phyloP scores from a whole-genome alignment of 2,329 filamentous ascomycete species.

The Hirsutella rhossiliensis region DNA sequence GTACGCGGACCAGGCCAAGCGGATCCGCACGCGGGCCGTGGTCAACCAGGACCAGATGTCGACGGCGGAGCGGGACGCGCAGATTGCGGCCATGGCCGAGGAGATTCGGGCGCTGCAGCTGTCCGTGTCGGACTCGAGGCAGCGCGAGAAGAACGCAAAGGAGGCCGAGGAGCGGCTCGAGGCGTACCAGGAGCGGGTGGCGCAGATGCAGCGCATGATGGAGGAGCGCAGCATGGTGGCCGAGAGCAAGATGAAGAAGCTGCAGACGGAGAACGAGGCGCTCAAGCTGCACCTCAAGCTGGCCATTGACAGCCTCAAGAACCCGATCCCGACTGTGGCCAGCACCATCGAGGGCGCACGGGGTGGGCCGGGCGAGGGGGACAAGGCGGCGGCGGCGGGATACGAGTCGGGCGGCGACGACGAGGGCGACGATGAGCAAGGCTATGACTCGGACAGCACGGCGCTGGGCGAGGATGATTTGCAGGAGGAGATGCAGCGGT shows the following conservation, averaged over 20 bases:
- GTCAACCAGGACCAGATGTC: conserved; percentile 95
- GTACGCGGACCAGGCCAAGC: conserved; percentile 95
- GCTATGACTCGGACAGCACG: conserved; percentile 34
- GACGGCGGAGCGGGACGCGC: conserved; percentile 83
- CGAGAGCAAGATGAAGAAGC: conserved; percentile 83
- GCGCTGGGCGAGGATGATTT: conserved; percentile 47
- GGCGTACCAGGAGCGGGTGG: conserved; percentile 86
- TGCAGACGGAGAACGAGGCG: conserved; percentile 85
- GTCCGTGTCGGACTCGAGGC: conserved; percentile 51
- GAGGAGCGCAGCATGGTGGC: conserved; percentile 84
- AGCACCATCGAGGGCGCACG: conserved; percentile 15
- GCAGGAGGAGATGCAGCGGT: conserved; percentile 74
- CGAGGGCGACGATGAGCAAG: conserved; percentile 48
- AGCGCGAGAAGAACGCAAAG: conserved; percentile 63
- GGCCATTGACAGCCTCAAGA: conserved; percentile 75
- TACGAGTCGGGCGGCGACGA: conserved; percentile 11
- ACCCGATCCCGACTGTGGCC: conserved; percentile 63
- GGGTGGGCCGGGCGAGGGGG: conserved; percentile 13
- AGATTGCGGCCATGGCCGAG: conserved; percentile 89
- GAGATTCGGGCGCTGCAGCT: conserved; percentile 82
- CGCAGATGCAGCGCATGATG: conserved; percentile 88
- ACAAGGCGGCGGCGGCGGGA: conserved; percentile 15
- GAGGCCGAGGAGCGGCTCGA: conserved; percentile 76
- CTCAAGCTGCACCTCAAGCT: conserved; percentile 78
- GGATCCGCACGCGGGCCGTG: conserved; percentile 84